Base-by-base conservation (phyloP, 371 early-diverging fungal genomes). In the Cokeromyces recurvatus region DNA sequence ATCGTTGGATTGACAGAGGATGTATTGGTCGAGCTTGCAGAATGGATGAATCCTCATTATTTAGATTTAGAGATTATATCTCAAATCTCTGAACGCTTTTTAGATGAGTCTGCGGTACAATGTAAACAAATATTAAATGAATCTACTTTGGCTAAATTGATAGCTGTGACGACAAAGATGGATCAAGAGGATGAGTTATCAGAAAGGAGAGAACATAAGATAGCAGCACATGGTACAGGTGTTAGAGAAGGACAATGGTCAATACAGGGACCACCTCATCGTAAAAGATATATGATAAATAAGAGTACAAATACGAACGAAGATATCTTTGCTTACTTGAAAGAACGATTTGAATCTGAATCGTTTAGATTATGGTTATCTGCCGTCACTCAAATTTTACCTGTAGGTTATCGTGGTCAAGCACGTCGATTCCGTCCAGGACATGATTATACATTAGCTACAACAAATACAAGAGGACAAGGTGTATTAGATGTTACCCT, bases 381-480 rank as follows among this genome's bases (percentile, higher is more conserved):
- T 21, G 12, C 51, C 3, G 45, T 80, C 9, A 61, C 67, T 4
- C 57, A 62, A 12, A 32, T 74, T 10, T 36, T 52, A 1, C 53
- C 57, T 17, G 24, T 38, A 0, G 68, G 57, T 1, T 52, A 53
- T 19, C 64, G 80, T 32, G 62, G 71, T 20, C 36, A 51, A 32
- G 72, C 62, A 3, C 75, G 85, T 29, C 65, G 87, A 11, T 86
- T 85, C 71, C 70, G 85, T 22, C 74, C 83, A 2, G 85, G 87
- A 12, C 71, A 84, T 46, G 87, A 86, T 55, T 86, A 79, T 55
- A 80, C 84, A 14, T 67, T 86, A n/a, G 87, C 81, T 12, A 64
- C 65, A 5, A 51, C 59, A 3, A 48, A 62, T 5, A 57, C 51
- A 6, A 27, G 43, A 36, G 51, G 51, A 1, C 46, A 53, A 43